Base-by-base conservation (phyloP, 176 grass and related monocot genomes). In the Alloteropsis semialata region DNA sequence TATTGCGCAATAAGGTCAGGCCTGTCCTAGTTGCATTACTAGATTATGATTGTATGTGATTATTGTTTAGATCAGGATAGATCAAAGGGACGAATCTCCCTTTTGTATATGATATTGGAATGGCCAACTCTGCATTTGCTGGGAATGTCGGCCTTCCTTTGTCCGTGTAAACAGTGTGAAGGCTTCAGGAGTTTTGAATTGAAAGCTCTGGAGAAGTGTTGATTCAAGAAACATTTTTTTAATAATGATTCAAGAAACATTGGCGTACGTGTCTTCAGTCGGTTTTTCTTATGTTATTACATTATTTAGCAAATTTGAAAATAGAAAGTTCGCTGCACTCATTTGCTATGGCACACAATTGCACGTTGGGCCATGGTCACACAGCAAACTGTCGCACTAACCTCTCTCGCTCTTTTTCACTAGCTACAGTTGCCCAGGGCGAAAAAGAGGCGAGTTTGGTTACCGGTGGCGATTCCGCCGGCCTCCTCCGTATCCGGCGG, bases 11-110 rank as follows among this genome's bases (percentile, higher is more conserved):
- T 90, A 86, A 86, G 65, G 18, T 82, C 63, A 30, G 60, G 58
- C 67, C 51, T 73, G 48, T 67, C 14, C 41, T 74, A 59, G 56
- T 51, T 90, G 84, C 82, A 90, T 33, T 41, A 30, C 0, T 38
- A 71, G 38, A 82, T 72, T 27, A 22, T 79, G 73, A 30, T 82
- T 90, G 79, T 82, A 65, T 82, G 56, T 72, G n/a, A 82, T 82
- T 65, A 72, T 74, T 72, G 27, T 64, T 69, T 70, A 76, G 70
- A 39, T 69, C 65, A 82, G 79, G n/a, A 30, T 78, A 79, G 79
- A 74, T 72, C 61, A 55, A 89, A 76, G 44, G 45, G 65, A 38
- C 13, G 56, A 55, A 64, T 4, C 3, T 43, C 72, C 54, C 34
- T 53, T 43, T 70, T 72, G 27, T 85, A 70, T 37, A 64, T 80